Base-by-base conservation (phyloP, 2,329 filamentous ascomycete species). In the Hypomyces perniciosus region DNA sequence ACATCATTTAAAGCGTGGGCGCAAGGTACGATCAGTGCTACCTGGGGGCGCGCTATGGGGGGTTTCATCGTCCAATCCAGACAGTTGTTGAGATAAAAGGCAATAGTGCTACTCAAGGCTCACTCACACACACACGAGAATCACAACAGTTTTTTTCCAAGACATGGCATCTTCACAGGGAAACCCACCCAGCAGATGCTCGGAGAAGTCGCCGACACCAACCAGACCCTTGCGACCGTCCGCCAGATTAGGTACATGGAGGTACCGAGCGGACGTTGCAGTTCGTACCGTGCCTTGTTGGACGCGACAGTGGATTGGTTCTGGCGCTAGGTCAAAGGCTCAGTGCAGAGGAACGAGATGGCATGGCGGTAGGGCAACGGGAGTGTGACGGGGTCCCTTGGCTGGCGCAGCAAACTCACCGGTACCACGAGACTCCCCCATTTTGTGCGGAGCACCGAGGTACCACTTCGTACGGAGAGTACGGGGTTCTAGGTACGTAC, bases 331-430 rank as follows among this genome's bases (percentile, higher is more conserved):
- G 46, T 47, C 46, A 44, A 48, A 41, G 33, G 42, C 43, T 52
- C 39, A 49, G 43, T 44, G 45, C 35, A 44, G 39, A 44, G 50
- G 46, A 52, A 48, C 50, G 34, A 48, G 39, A 52, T 52, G 41
- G 34, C 50, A 52, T 52, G 50, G 39, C 50, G 46, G 50, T 49
- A 52, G 50, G 50, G 46, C 50, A 52, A 44, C 50, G 50, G 50
- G 50, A 49, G 46, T 13, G 42, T 40, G 39, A 41, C 40, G 35
- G 37, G 40, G 48, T 49, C 50, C 45, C 45, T 52, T 46, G 37
- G 43, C 35, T 6, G 9, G 7, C 43, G 20, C 35, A 44, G 49
- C 49, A 35, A 51, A 51, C 20, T 26, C 42, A 38, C 39, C 49
- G 44, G 44, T 34, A 50, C 28, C 20, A 33, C 20, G 47, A 38